Evolutionary conservation across 2,329 filamentous ascomycete species (phyloP).

Genomic region (Diaporthe vexans): DNA sequence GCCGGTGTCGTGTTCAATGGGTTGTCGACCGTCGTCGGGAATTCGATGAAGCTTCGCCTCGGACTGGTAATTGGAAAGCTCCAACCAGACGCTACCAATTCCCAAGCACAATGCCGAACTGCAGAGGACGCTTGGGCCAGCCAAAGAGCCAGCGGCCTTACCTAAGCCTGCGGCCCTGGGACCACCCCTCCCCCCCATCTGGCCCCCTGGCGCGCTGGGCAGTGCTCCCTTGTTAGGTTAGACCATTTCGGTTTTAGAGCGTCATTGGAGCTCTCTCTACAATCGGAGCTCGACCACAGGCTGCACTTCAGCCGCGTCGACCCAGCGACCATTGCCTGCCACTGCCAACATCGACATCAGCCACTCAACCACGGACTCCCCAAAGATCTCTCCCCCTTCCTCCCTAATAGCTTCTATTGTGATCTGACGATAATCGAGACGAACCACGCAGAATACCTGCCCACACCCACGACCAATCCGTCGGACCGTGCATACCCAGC

Average conservation of each 20-base stretch:
- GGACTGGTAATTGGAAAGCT: constrained; percentile 42
- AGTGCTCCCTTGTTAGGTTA: constrained; percentile 21
- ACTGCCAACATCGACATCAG: constrained; percentile 41
- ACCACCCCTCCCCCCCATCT: neutral
- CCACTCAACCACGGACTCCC: constrained; percentile 36
- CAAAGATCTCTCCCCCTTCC: constrained; percentile 14
- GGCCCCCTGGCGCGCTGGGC: neutral
- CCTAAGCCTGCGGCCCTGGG: constrained; percentile 23
- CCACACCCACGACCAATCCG: neutral
- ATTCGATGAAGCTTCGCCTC: constrained; percentile 44
- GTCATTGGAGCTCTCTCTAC: constrained; percentile 38
- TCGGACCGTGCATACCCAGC: neutral
- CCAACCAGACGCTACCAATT: constrained; percentile 42
- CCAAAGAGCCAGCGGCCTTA: constrained; percentile 12
- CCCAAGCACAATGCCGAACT: constrained; percentile 40
- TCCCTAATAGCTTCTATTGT: neutral
- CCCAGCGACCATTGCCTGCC: constrained; percentile 32
- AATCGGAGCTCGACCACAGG: constrained; percentile 48
- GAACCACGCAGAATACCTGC: neutral
- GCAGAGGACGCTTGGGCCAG: constrained; percentile 37
- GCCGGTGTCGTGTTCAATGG: constrained; percentile 49
- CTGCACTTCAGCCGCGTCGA: constrained; percentile 60
- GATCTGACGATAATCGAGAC: neutral
- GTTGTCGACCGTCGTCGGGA: constrained; percentile 43
- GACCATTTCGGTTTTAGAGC: constrained; percentile 9